Percentiles rank a stretch among this genome's conserved stretches.
Evolutionary conservation across 345 rosid species (phyloP).

Genomic region (Luvunga scandens): DNA sequence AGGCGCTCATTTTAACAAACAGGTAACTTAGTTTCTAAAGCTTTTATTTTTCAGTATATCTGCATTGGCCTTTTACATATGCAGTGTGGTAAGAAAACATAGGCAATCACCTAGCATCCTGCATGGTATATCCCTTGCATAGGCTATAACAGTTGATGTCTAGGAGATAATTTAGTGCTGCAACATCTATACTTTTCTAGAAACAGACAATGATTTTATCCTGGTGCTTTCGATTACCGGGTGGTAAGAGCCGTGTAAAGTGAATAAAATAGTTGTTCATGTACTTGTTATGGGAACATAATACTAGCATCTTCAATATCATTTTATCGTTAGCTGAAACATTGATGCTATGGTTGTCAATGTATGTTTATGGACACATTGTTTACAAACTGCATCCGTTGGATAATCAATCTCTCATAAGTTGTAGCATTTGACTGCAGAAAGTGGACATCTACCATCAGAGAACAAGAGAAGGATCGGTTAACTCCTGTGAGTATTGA

Average conservation of each 20-base stretch:
- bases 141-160: neutral
- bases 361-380: neutral
- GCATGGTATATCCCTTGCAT: neutral
- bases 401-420: conserved; percentile 5
- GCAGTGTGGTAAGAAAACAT: neutral
- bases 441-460: conserved; percentile 78
- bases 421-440: conserved; percentile 40
- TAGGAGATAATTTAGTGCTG: neutral
- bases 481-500: conserved; percentile 68
- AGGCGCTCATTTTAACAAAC: conserved; percentile 80
- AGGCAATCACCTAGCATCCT: neutral
- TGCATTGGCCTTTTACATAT: neutral
- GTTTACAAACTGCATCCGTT: neutral
- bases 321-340: neutral
- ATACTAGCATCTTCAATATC: neutral
- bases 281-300: neutral
- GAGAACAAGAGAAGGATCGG: conserved; percentile 87
- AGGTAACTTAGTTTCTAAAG: conserved; percentile 42
- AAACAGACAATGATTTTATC: neutral
- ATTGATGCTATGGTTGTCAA: neutral
- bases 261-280: neutral
- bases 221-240: neutral
- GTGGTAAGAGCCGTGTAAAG: neutral
- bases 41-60: conserved; percentile 4
- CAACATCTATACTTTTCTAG: neutral